Evolutionary conservation across 2,329 filamentous ascomycete species (phyloP), one percentile per base, ranked within the genome.

Genomic region (Stachybotrys chlorohalonatus): DNA sequence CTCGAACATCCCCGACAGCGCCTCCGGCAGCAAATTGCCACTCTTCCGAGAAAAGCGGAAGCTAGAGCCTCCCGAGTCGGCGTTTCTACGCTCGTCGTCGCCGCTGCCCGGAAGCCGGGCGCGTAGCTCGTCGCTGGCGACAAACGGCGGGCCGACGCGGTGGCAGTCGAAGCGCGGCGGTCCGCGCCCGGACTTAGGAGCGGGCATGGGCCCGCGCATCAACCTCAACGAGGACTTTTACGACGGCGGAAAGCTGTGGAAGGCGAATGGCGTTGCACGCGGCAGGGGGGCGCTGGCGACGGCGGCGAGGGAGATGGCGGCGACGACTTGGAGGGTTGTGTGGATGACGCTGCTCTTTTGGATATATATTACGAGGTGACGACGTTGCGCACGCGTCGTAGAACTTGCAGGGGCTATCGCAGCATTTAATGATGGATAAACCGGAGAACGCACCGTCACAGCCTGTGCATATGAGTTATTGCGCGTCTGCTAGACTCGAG

Each of bases 301-400:
- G 5, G 77, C 87, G 6, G 66, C 73, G 36, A 73, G 75, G 31
- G 87, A 93, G 67, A 70, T 90, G 45, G 78, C 76, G 70, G 78
- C 75, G 8, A 85, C 81, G 49, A 62, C 85, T 16, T 83, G 81
- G 72, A 75, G 80, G 51, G 84, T 91, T 4, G 76, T 75, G 6
- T 82, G 80, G 76, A 79, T 88, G 68, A 83, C 82, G 17, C 68
- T 85, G 49, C 59, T 73, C 13, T 84, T 84, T 67, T 94, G 88
- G 76, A 75, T 75, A 32, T 89, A 84, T 71, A 42, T 42, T 13
- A 32, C 15, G 50, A 52, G 49, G 57, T 55, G 52, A 42, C 8
- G 8, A 9, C 36, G 36, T 13, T 42, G 36, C 36, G 36, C 36
- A 42, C 13, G 36, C 7, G 36, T 42, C 9, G 36, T 9, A 42